Evolutionary conservation across 75 land plant genomes (phyloP), one percentile per base, ranked within the genome.

Genomic region (Pinus albicaulis): DNA sequence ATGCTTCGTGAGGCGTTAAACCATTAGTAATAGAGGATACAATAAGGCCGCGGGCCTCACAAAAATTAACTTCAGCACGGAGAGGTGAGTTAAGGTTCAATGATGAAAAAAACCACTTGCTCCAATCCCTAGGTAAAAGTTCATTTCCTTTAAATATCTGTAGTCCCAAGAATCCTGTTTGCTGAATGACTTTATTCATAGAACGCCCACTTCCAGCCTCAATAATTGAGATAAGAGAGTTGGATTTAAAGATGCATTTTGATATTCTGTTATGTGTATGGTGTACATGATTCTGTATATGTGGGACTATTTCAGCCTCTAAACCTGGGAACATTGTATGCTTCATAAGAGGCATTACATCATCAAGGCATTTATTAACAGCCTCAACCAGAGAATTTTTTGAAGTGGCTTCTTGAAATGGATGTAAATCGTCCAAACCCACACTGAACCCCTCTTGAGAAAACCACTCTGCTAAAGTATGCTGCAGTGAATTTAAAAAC

Each of bases 391-490:
- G 23, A 3, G 36, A 75, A 17, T 28, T 41, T 72, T 87, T 80
- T 22, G 65, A 20, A 13, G 36, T 25, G 57, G 22, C 44, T 5
- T 75, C 72, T 2, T 57, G 34, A 19, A 92, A 79, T 28, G 85
- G 81, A 73, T 74, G 79, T 56, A 92, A 82, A 81, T 98, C 99
- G 38, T 74, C 69, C 41, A 95, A 56, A 23, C 89, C 78, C 2
- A 93, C 77, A 76, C 92, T 92, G 38, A 82, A 88, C 3, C 99
- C 98, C 34, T 83, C 76, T 3, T 74, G 31, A 69, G 74, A 81
- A 8, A 98, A 34, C 81, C 90, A 80, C n/a, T 89, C 92, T 82
- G 87, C 88, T 62, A 95, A 34, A 68, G 92, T 13, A 19, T 87
- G 88, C 82, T 95, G 92, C 26, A 89, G n/a, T 25, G 74, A 56